Evolutionary conservation across 2,329 filamentous ascomycete species (phyloP).

Genomic region (Podosphaera xanthii): DNA sequence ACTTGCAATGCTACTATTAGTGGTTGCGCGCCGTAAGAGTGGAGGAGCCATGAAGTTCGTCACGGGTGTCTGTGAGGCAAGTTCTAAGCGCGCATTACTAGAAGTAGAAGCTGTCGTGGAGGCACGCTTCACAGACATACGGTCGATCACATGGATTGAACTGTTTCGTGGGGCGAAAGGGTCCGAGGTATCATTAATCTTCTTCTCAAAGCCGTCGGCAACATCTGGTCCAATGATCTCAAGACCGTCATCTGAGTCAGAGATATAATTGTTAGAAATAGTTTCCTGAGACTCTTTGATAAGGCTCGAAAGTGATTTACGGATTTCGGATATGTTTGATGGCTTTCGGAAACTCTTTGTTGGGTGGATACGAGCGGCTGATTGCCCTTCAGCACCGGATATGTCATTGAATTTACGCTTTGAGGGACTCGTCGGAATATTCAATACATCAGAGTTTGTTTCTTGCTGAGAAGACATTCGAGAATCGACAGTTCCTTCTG

Average conservation of each 20-base stretch:
- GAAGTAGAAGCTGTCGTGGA: constrained; percentile 18
- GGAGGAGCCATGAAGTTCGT: constrained; percentile 42
- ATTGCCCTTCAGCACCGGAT: constrained; percentile 24
- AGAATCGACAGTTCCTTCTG: constrained; percentile 19
- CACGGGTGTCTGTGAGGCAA: constrained; percentile 21
- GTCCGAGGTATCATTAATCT: constrained; percentile 11
- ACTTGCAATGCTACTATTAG: constrained; percentile 24
- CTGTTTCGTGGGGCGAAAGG: constrained; percentile 18
- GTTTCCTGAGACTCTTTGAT: constrained; percentile 42
- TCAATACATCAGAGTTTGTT: constrained; percentile 24
- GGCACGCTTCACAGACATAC: constrained; percentile 44
- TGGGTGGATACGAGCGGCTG: constrained; percentile 37
- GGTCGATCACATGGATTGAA: constrained; percentile 38
- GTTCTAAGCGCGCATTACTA: constrained; percentile 28
- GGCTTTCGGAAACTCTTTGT: constrained; percentile 41
- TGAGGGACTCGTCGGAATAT: constrained; percentile 6
- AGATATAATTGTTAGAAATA: constrained; percentile 26
- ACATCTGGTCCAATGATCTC: constrained; percentile 26
- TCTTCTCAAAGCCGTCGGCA: constrained; percentile 9
- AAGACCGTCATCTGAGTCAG: constrained; percentile 29
- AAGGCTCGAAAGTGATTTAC: constrained; percentile 61
- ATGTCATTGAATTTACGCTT: constrained; percentile 21
- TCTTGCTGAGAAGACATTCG: constrained; percentile 17
- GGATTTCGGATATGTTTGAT: constrained; percentile 54
- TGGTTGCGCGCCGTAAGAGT: constrained; percentile 51